Evolutionary conservation across 257 asterid genomes (phyloP), one percentile per base, ranked within the genome.

Genomic region (Plantago elongata): DNA sequence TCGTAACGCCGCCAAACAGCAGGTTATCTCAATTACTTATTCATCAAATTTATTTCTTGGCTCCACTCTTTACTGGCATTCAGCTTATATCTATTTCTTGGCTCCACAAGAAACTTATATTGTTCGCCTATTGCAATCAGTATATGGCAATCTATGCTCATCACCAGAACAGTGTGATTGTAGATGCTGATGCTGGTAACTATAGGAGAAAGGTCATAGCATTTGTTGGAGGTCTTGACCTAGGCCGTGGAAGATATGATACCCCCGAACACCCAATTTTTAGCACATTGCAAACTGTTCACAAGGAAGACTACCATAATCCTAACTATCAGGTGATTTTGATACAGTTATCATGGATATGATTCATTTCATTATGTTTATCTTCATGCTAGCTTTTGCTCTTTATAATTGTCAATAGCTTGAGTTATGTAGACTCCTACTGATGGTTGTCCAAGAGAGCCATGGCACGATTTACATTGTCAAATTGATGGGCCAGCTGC

Each of bases 381-480:
- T 17, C 3, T 52, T 22, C 58, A 30, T 17, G 37, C 58, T 52
- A 7, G 9, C 10, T 29, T 3, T 13, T 15, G 9, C 3, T 50
- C 9, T 18, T 44, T 50, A 55, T n/a, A 17, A 13, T 54, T 46
- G 14, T 60, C 38, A 65, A 65, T 46, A 13, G 4, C 18, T 16
- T 45, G 49, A 51, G 38, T 42, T 5, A 61, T 40, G 29, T 72
- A 90, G 97, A 95, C 90, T 42, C 81, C 95, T 9, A 64, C 74
- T 51, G 46, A 63, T 42, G 95, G 87, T 61, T 79, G 88, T 70
- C 95, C 97, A 54, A 78, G 97, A 68, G 97, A 90, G 73, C 90
- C 97, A 14, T 89, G 97, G 97, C 97, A 89, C 55, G 97, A 89
- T 83, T 68, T 89, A 57, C 97, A 89, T 70, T 63, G 88, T 60